These are phyloP conservation scores for Pseudoturritis turrita DNA, from an alignment of 345 rosid genomes.

Conservation along the genomic window DNA sequence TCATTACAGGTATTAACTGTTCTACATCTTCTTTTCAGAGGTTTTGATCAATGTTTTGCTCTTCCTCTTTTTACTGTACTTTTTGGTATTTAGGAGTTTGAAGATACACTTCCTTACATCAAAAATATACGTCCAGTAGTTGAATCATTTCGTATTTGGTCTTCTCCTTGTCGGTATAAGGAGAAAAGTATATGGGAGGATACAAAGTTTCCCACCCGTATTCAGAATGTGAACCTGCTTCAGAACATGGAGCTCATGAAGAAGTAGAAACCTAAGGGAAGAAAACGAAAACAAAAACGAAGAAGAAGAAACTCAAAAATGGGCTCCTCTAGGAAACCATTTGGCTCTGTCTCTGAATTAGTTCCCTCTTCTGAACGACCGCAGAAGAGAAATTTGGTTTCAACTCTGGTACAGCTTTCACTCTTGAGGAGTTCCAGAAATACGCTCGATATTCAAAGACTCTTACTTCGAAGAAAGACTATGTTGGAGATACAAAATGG, in stretches of 20 bases:
- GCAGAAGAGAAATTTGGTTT: slow-evolving; percentile 76
- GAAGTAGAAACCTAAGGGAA: slow-evolving; percentile 46
- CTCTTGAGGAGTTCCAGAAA: slow-evolving; percentile 61
- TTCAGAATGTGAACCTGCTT: slow-evolving; percentile 67
- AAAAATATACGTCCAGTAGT: slow-evolving; percentile 63
- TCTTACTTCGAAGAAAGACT: slow-evolving; percentile 46
- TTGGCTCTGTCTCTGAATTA: slow-evolving; percentile 29
- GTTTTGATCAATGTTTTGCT: background rate
- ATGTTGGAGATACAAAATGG: slow-evolving; percentile 25
- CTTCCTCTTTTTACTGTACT: background rate
- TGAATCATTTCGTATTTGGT: slow-evolving; percentile 80
- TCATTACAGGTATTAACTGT: slow-evolving; percentile 51
- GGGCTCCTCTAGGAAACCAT: slow-evolving; percentile 34
- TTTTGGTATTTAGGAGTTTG: slow-evolving; percentile 63
- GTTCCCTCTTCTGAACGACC: slow-evolving; percentile 34
- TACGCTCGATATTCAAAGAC: slow-evolving; percentile 51
- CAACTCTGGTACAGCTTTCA: slow-evolving; percentile 64
- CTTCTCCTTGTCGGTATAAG: slow-evolving; percentile 64
- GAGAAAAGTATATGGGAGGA: slow-evolving; percentile 50
- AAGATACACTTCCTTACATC: slow-evolving; percentile 72
- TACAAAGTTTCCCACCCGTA: slow-evolving; percentile 69
- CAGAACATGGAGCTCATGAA: slow-evolving; percentile 81
- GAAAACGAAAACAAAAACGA: slow-evolving; percentile 49
- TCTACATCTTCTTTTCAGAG: background rate
- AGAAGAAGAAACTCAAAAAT: slow-evolving; percentile 39